Evolutionary conservation across 2,329 filamentous ascomycete genomes (phyloP), one percentile per base, ranked within the genome.

Genomic region (Colletotrichum eleusines): DNA sequence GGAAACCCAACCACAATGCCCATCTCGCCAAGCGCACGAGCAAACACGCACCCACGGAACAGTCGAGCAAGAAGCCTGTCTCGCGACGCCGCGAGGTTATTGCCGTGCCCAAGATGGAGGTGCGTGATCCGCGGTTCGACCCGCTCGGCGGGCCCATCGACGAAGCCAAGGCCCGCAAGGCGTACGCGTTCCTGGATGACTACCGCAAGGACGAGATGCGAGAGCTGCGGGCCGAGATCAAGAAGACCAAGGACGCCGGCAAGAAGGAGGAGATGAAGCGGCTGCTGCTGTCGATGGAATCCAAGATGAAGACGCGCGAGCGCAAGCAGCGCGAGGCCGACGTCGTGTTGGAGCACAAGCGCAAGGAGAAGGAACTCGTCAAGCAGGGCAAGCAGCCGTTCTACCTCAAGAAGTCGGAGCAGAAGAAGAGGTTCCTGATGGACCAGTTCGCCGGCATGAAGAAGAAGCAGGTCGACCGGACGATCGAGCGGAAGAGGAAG

Each of bases 371-470:
- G 83, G 92, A 95, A 79, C 83, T 93, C 72, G 90, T 98, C 62
- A 90, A 90, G 76, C 89, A 97, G 83, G 96, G 96, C 72, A 98
- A 98, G 89, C 90, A 88, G 79, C 95, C 96, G 0, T 99, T 94
- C 83, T 98, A 94, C 81, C 84, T 98, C 76, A 99, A 99, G 89
- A 91, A 91, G 84, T 90, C 91, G 77, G 95, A 98, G 83, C 89
- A 96, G 85, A 97, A 96, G 90, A 94, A 95, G 85, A 85, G 91
- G 81, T 85, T 94, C 66, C 84, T 98, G 73, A 85, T 93, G 77
- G 91, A 96, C 76, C 90, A 92, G 79, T 98, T 93, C 81, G 88
- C 91, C 76, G 88, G 89, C 71, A 92, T 98, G 91, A 96, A 93
- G 81, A 92, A 92, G 78, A 92, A 91, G 79, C 91, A 98, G 81